Percentiles rank a stretch among this genome's conserved stretches.
Conservation (phyloP, 495 filamentous ascomycete species). For the Aspergillus mulundensis region DNA sequence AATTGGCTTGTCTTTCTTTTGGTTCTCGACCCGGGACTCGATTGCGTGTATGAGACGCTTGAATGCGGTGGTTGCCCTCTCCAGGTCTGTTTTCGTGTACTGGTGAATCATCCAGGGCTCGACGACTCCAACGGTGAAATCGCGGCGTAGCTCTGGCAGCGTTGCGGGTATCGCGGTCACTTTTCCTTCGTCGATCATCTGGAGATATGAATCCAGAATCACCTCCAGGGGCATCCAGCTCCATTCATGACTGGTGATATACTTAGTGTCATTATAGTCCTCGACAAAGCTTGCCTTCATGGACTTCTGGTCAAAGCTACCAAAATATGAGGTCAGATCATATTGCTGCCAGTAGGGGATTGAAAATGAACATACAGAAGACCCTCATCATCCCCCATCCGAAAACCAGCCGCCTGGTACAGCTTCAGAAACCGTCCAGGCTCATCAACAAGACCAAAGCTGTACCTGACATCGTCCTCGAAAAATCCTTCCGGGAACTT, state of each 20-base stretch:
- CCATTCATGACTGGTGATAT: slow-evolving; percentile 4
- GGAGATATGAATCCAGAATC: slow-evolving; percentile 14
- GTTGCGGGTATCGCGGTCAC: slow-evolving; percentile 5
- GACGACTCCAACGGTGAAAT: not conserved
- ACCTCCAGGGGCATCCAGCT: slow-evolving; percentile 17
- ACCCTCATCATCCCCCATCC: slow-evolving; percentile 11
- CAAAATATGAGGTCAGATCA: no score
- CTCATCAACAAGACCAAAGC: not conserved
- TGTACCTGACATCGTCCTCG: not conserved
- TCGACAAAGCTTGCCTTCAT: no score
- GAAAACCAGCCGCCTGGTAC: slow-evolving; percentile 8
- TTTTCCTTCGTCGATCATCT: slow-evolving; percentile 14
- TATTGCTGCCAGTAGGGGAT: no score
- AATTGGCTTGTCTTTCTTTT: not conserved
- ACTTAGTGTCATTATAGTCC: no score
- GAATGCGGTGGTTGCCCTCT: slow-evolving; percentile 7
- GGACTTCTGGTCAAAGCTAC: no score
- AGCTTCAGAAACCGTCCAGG: slow-evolving; percentile 9
- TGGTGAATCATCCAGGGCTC: slow-evolving; percentile 9
- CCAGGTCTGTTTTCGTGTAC: slow-evolving; percentile 11
- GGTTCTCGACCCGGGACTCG: not conserved
- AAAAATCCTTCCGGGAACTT: not conserved
- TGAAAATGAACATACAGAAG: slow-evolving; percentile 2
- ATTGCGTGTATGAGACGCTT: slow-evolving; percentile 3
- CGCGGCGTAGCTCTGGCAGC: not conserved